Percentiles rank a stretch among this genome's conserved stretches.
Evolutionary conservation across 495 filamentous ascomycete species (phyloP).

Genomic region (Lasiosphaeria hispida): DNA sequence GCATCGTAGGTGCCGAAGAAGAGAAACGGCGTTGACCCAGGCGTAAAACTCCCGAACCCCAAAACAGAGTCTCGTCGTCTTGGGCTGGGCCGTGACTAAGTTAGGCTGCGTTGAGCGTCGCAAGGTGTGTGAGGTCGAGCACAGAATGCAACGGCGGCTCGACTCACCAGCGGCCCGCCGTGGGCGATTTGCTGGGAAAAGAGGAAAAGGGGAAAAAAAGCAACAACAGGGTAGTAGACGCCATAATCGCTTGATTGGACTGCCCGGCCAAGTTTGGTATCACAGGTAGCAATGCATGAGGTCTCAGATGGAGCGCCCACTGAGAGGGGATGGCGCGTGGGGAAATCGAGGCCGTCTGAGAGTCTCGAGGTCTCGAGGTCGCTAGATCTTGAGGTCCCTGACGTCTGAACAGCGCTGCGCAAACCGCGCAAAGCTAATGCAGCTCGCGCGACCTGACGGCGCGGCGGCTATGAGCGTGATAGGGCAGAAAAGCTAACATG

Average conservation of each 20-base stretch:
- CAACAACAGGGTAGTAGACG: constrained; percentile 17
- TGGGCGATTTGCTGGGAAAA: constrained; percentile 10
- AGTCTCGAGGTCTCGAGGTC: not conserved
- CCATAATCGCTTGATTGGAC: constrained; percentile 20
- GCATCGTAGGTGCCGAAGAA: too few relatives aligned
- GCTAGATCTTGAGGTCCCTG: constrained; percentile 1
- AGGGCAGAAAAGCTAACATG: constrained; percentile 16
- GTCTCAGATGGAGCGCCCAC: constrained; percentile 20
- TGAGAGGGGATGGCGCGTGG: constrained; percentile 15
- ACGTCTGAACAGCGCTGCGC: not conserved
- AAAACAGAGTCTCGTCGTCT: not conserved
- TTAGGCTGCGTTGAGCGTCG: constrained; percentile 11
- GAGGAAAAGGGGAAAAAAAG: constrained; percentile 13
- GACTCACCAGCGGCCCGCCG: constrained; percentile 16
- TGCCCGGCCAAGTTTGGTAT: constrained; percentile 24
- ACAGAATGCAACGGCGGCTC: constrained; percentile 31
- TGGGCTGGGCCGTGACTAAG: constrained; percentile 13
- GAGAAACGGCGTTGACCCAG: too few relatives aligned
- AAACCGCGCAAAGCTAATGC: constrained; percentile 17
- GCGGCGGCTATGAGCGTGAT: constrained; percentile 15
- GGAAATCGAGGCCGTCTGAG: constrained; percentile 13
- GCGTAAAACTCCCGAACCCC: not conserved
- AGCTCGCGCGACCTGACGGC: constrained; percentile 12
- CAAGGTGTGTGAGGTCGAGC: constrained; percentile 17
- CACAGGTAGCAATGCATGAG: constrained; percentile 37